Evolutionary conservation across 179 eudicot species (phyloP).

Genomic region (Amaranthus tricolor): DNA sequence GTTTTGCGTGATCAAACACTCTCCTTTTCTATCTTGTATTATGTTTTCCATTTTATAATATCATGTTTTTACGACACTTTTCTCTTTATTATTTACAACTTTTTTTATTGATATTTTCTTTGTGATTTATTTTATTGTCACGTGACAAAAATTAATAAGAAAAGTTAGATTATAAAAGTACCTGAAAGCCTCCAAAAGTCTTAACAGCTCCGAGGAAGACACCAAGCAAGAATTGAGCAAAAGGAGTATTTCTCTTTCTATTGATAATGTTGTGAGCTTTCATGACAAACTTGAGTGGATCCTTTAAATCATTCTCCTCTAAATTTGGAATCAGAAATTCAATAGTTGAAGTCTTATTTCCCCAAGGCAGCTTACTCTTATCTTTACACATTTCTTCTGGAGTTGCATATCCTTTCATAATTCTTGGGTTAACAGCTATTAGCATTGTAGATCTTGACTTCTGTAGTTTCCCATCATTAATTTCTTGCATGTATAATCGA

Average conservation of each 20-base stretch:
- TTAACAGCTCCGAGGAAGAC: not conserved
- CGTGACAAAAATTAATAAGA: too few species aligned
- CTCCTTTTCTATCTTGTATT: too few species aligned
- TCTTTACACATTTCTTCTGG: not conserved
- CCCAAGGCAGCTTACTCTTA: not conserved
- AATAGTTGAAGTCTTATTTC: not conserved
- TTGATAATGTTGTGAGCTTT: conserved; percentile 1
- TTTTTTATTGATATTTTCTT: too few species aligned
- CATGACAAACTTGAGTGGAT: conserved; percentile 8
- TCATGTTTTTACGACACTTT: too few species aligned
- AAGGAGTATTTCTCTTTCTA: not conserved
- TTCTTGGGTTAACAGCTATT: not conserved
- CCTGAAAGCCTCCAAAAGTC: not conserved
- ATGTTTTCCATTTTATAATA: too few species aligned
- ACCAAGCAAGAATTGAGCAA: too few species aligned
- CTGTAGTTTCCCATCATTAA: not conserved
- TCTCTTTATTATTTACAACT: too few species aligned
- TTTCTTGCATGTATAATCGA: conserved; percentile 7
- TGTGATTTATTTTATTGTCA: too few species aligned
- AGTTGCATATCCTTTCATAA: not conserved
- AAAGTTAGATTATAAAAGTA: not conserved
- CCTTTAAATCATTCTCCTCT: not conserved
- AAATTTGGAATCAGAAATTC: not conserved
- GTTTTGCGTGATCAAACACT: too few species aligned
- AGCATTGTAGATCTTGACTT: not conserved